Evolutionary conservation across 2,329 filamentous ascomycete species (phyloP), one percentile per base, ranked within the genome.

Genomic region (Xylaria sp.): DNA sequence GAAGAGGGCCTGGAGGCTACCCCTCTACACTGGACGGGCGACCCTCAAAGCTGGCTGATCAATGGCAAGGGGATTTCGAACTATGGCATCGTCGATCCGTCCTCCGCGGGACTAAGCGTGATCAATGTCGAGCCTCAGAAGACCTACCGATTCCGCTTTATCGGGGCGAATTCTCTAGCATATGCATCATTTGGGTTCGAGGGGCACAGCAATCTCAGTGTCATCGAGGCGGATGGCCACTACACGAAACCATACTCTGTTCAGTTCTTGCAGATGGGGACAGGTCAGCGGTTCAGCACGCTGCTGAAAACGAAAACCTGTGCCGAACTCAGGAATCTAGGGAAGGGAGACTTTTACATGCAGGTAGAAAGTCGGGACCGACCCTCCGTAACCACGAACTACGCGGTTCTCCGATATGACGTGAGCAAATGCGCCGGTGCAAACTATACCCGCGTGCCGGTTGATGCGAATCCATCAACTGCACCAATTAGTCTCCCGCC

Each of bases 21-120:
- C 12, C 63, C 63, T 1, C 17, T 69, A 11, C n/a, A 19, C 8
- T 69, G 67, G 67, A 24, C 63, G 1, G 67, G 67, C 1, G 67
- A 69, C 4, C 58, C 63, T 27, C 30, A 63, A n/a, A 59, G 62
- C 47, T 69, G 62, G 67, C 12, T 69, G 11, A 69, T 69, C 32
- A 69, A 69, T 27, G 67, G 67, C 53, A 66, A 69, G 27, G 67
- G 67, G 17, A 62, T 69, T 11, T 66, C 67, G 12, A 66, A 24
- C 39, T 56, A 56, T 4, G 63, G 67, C 34, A 63, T 69, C 17
- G 63, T 69, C 30, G 63, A 69, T 39, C 53, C 67, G 0, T 60
- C 67, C 1, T 32, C 67, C 1, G 67, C 59, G 19, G 30, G 39
- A n/a, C 36, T 69, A 21, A 51, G 51, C 21, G 45, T 59, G 21